Base-by-base conservation (phyloP, 1,284 basidiomycete species). In the Phaffia rhodozyma region DNA sequence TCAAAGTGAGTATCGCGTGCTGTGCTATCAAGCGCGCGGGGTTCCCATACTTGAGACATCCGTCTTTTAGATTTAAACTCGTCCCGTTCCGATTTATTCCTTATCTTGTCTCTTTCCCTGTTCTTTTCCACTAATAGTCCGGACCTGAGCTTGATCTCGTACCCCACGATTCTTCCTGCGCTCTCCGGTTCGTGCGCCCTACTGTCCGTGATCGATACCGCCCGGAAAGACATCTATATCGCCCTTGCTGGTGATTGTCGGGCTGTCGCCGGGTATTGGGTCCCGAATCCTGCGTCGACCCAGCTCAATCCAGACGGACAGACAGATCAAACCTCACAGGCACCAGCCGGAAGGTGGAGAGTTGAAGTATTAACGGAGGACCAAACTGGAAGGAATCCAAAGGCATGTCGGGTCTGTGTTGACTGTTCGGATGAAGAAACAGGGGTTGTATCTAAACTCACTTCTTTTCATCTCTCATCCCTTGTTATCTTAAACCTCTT, bases 221-320 rank as follows among this genome's bases (percentile, higher is more conserved):
- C 86, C 27, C 81, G 86, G 67, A 81, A 81, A 58, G 84, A 90
- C 71, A 74, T 97, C 48, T 93, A 93, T 71, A 84, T 97, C 49
- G 94, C 96, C 1, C 86, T 86, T 69, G 87, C 92, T 6, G 96
- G 96, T 1, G 96, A 99, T 74, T 89, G 89, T 71, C 84, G 96
- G 54, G 96, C 96, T 13, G 90, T 99, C 2, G 93, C 94, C 18
- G 96, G 96, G 32, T 83, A 91, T 66, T 94, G 90, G 86, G 85
- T 70, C 1, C 60, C 64, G 0, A 70, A 74, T 53, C 72, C 52
- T 32, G 11, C 30, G 13, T 43, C 38, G 30, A 53, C 25, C 5
- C 6, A 7, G 11, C 11, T 11, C 18, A 53, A 53, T 11, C 89
- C 69, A 78, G 80, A 58, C 78, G 79, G 58, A 78, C 77, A 11